phyloP scores from a whole-genome alignment of 257 asterid genomes.

The Nicotiana undulata region DNA sequence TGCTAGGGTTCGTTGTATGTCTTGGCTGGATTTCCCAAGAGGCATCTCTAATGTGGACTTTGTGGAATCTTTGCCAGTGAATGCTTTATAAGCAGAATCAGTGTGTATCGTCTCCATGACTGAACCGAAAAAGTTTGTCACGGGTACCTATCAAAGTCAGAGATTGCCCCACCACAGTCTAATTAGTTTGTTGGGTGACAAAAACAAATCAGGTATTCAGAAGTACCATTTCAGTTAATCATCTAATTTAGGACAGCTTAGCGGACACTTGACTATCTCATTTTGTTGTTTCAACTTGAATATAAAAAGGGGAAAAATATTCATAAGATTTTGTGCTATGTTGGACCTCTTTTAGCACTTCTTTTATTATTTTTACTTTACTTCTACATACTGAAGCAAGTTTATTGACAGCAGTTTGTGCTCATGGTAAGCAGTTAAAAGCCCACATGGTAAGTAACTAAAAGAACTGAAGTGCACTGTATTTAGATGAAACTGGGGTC shows the following conservation, averaged over 20 bases:
- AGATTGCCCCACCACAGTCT: background rate
- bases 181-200: background rate
- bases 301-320: background rate
- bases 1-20: slow-evolving; percentile 21
- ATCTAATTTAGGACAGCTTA: background rate
- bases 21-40: slow-evolving; percentile 23
- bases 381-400: background rate
- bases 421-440: background rate
- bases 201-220: background rate
- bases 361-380: background rate
- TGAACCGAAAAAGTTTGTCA: slow-evolving; percentile 94
- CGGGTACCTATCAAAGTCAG: slow-evolving; percentile 55
- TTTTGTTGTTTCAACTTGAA: background rate
- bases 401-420: background rate
- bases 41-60: slow-evolving; percentile 17
- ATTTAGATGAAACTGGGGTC: background rate
- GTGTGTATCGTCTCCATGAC: slow-evolving; percentile 92
- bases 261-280: background rate
- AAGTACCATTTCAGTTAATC: background rate
- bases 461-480: background rate
- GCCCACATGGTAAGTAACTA: background rate
- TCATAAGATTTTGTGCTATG: background rate
- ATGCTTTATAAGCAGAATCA: slow-evolving; percentile 62
- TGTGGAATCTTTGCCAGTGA: slow-evolving; percentile 25
- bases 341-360: background rate